A percentile compares a stretch with the other conserved stretches of the same genome.
These are phyloP conservation scores for Xylaria nigripes DNA, from an alignment of 495 filamentous ascomycete species.

Conservation along the genomic window DNA sequence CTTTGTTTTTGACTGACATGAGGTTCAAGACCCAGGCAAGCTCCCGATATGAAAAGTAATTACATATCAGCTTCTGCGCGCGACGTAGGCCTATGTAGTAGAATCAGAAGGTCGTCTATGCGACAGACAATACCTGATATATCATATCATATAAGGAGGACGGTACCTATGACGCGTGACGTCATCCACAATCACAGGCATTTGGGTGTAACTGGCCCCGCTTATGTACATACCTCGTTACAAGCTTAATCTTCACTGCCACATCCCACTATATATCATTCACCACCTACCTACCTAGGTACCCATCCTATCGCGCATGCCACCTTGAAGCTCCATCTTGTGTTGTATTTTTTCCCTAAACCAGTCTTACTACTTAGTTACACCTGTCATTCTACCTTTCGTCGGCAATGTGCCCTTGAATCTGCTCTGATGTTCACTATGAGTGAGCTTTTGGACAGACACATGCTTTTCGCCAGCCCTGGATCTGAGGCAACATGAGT, in stretches of 20 bases:
- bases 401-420: neutral
- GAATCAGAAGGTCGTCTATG: no score
- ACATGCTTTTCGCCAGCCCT: slow-evolving; percentile 1
- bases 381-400: neutral
- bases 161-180: neutral
- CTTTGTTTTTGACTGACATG: no score
- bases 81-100: no score
- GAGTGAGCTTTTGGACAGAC: slow-evolving; percentile 7
- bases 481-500: slow-evolving; percentile 30
- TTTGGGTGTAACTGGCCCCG: no score
- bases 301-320: no score
- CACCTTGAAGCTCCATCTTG: no score
- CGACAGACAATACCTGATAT: no score
- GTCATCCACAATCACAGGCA: neutral
- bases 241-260: neutral
- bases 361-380: neutral
- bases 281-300: neutral
- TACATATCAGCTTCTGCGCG: no score
- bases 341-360: neutral
- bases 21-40: no score
- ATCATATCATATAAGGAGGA: no score
- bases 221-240: no score
- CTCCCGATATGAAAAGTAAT: no score
- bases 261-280: slow-evolving; percentile 2
- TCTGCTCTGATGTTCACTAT: slow-evolving; percentile 6